Percentiles rank a stretch among this genome's conserved stretches.
phyloP scores from a whole-genome alignment of 2,329 filamentous ascomycete species.

The Trichoderma cornu-damae region DNA sequence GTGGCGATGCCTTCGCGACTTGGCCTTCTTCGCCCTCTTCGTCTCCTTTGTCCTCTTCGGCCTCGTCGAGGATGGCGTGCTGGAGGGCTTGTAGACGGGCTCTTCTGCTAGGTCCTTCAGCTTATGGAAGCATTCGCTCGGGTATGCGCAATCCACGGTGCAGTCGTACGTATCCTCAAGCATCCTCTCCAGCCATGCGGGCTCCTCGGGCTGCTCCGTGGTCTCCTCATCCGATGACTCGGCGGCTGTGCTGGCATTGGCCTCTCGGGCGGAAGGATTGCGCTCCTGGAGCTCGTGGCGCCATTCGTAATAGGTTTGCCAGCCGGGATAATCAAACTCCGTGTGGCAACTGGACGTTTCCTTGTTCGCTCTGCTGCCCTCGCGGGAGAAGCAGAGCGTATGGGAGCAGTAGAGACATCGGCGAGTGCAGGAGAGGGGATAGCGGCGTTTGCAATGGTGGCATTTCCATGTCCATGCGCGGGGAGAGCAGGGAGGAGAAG shows the following conservation, averaged over 20 bases:
- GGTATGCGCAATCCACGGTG: constrained; percentile 25
- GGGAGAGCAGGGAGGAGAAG: no score
- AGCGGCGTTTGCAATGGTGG: not conserved
- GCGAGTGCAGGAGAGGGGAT: not conserved
- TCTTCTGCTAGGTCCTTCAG: not conserved
- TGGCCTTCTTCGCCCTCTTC: not conserved
- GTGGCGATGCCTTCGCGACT: not conserved
- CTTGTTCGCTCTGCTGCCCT: not conserved
- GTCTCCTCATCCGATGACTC: not conserved
- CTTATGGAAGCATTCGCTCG: constrained; percentile 23
- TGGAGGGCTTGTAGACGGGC: not conserved
- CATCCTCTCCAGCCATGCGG: not conserved
- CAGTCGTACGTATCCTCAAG: constrained; percentile 20
- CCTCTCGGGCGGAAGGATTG: not conserved
- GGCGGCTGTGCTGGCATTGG: not conserved
- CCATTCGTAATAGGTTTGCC: constrained; percentile 30
- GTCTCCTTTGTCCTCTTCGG: not conserved
- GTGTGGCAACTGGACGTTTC: not conserved
- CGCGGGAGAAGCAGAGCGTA: not conserved
- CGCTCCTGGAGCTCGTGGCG: constrained; percentile 22
- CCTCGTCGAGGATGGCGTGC: not conserved
- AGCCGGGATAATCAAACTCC: constrained; percentile 20
- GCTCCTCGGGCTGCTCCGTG: constrained; percentile 10
- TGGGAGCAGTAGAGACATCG: not conserved
- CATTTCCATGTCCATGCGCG: constrained; percentile 3